phyloP scores from a whole-genome alignment of 2,329 filamentous ascomycete species.

The Gremmenia infestans region DNA sequence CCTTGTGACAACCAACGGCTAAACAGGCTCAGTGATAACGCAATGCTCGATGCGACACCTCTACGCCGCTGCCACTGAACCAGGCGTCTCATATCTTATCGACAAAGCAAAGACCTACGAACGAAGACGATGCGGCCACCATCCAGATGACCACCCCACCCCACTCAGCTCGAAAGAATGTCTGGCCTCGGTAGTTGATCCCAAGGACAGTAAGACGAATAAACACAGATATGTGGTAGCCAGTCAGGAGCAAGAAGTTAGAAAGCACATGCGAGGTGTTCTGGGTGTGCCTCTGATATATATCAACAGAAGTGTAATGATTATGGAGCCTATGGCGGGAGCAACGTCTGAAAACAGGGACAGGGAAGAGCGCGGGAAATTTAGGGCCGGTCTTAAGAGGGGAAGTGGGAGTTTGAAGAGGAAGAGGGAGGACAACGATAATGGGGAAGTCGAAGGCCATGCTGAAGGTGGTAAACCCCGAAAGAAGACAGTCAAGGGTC shows the following conservation, averaged over 20 bases:
- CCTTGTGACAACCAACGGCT: slow-evolving; percentile 2
- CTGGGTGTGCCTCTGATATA: slow-evolving; percentile 73
- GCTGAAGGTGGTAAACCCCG: slow-evolving; percentile 39
- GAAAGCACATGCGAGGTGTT: slow-evolving; percentile 59
- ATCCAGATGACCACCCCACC: slow-evolving; percentile 64
- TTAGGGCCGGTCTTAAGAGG: slow-evolving; percentile 60
- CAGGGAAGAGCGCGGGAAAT: slow-evolving; percentile 68
- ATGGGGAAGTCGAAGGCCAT: slow-evolving; percentile 15
- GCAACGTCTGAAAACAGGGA: slow-evolving; percentile 59
- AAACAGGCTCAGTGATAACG: slow-evolving; percentile 57
- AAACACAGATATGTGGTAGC: slow-evolving; percentile 77
- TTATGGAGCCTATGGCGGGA: slow-evolving; percentile 70
- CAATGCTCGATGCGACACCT: slow-evolving; percentile 78
- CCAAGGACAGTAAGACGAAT: slow-evolving; percentile 66
- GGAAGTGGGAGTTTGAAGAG: slow-evolving; percentile 35
- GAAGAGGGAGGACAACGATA: slow-evolving; percentile 31
- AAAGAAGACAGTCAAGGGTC: slow-evolving; percentile 54
- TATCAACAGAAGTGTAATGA: slow-evolving; percentile 74
- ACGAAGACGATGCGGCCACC: slow-evolving; percentile 72
- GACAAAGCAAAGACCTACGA: slow-evolving; percentile 70
- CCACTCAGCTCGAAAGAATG: slow-evolving; percentile 68
- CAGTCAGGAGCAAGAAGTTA: slow-evolving; percentile 61
- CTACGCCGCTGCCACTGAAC: slow-evolving; percentile 56
- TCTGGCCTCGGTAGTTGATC: slow-evolving; percentile 69
- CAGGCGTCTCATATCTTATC: slow-evolving; percentile 51